Evolutionary conservation across 176 grass and related monocot species (phyloP).

Genomic region (Hyparrhenia diplandra): DNA sequence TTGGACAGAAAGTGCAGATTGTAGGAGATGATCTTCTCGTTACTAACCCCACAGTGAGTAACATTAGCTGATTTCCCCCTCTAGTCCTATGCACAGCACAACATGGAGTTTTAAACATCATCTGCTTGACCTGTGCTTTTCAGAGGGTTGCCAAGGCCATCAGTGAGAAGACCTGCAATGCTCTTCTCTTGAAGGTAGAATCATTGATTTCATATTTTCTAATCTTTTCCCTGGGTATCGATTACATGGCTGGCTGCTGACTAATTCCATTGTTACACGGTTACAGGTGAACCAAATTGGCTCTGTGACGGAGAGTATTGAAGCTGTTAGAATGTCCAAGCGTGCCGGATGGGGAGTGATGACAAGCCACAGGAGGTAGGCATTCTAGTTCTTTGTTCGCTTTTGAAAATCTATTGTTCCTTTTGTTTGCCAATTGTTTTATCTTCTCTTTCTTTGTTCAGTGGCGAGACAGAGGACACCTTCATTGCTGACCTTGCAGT

Average conservation of each 20-base stretch:
- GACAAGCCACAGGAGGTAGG: slow-evolving; percentile 89
- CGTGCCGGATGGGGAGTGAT: slow-evolving; percentile 87
- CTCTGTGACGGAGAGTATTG: slow-evolving; percentile 89
- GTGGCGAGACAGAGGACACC: slow-evolving; percentile 98
- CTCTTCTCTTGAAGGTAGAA: slow-evolving; percentile 83
- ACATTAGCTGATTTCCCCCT: not conserved
- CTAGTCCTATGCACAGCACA: not conserved
- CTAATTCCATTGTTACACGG: not conserved
- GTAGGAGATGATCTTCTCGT: too few species aligned
- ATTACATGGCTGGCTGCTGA: not conserved
- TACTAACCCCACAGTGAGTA: too few species aligned
- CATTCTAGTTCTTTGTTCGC: not conserved
- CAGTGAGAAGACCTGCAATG: slow-evolving; percentile 70
- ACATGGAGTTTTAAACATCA: not conserved
- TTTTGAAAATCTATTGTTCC: not conserved
- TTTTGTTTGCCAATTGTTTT: not conserved
- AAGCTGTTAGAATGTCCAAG: slow-evolving; percentile 93
- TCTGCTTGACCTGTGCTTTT: not conserved
- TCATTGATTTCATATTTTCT: not conserved
- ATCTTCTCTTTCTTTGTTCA: slow-evolving; percentile 18
- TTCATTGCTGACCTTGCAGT: slow-evolving; percentile 94
- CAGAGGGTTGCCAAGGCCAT: slow-evolving; percentile 86
- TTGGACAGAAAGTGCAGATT: too few species aligned
- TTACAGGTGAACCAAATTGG: slow-evolving; percentile 94
- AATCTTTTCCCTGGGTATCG: not conserved